Evolutionary conservation across 208 protist species (phyloP).

Genomic region (Trypanosoma theileri): DNA sequence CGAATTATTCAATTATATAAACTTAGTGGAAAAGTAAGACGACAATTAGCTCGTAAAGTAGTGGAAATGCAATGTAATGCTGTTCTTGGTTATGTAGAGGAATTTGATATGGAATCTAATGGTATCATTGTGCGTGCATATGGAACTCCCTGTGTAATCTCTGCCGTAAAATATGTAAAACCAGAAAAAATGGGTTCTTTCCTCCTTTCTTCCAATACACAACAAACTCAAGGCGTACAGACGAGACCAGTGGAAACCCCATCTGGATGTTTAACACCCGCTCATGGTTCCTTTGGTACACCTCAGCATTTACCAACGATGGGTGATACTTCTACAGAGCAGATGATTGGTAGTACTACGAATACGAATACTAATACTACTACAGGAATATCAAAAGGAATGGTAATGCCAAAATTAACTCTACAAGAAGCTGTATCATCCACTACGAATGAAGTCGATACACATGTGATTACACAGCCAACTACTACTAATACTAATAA

Average conservation of each 20-base stretch:
- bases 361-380: neutral
- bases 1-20: constrained; percentile 88
- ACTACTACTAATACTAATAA: neutral
- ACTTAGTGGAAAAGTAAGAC: constrained; percentile 88
- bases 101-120: constrained; percentile 89
- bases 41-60: constrained; percentile 87
- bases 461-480: neutral
- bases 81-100: constrained; percentile 87
- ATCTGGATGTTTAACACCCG: neutral
- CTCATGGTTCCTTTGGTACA: neutral
- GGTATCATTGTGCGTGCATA: constrained; percentile 90
- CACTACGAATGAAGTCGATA: too few species aligned
- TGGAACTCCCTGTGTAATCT: constrained; percentile 89
- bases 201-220: neutral
- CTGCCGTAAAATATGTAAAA: constrained; percentile 62
- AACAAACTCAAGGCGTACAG: neutral
- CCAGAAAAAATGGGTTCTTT: constrained; percentile 14
- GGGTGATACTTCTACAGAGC: neutral
- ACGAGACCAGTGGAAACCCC: constrained; percentile 5
- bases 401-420: neutral
- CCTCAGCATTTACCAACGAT: neutral
- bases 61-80: constrained; percentile 90
- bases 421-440: too few species aligned
- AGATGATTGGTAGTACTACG: neutral
- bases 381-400: neutral